phyloP scores from a whole-genome alignment of 129 eudicot species.

The Flaveria brownii region DNA sequence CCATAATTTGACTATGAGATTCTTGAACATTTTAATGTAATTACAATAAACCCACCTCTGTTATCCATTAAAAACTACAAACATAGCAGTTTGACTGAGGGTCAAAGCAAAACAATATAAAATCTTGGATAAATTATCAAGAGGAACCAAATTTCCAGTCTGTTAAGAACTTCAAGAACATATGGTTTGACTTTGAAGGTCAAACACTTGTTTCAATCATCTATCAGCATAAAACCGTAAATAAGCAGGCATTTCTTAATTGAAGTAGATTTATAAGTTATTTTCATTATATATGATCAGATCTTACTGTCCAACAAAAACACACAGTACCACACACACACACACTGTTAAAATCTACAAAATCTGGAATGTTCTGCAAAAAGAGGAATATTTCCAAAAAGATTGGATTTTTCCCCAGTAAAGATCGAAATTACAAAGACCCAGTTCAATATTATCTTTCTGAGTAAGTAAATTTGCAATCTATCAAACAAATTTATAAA shows the following conservation, averaged over 20 bases:
- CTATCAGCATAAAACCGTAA: constrained; percentile 19
- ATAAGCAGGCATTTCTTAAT: background rate
- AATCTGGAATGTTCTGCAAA: constrained; percentile 30
- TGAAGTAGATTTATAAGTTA: too few species aligned
- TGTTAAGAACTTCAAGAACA: constrained; percentile 20
- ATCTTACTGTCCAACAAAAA: constrained; percentile 28
- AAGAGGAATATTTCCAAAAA: constrained; percentile 29
- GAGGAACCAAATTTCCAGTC: constrained; percentile 3
- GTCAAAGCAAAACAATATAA: background rate
- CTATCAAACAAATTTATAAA: constrained; percentile 1
- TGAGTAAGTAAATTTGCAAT: constrained; percentile 16
- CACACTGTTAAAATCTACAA: background rate
- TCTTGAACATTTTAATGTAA: constrained; percentile 2
- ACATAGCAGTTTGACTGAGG: constrained; percentile 8
- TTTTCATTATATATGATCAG: constrained; percentile 22
- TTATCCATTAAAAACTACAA: constrained; percentile 20
- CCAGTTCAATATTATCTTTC: constrained; percentile 21
- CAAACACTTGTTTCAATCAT: constrained; percentile 17
- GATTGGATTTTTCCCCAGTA: constrained; percentile 16
- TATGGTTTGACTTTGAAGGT: constrained; percentile 17
- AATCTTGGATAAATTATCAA: background rate
- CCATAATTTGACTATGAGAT: constrained; percentile 3
- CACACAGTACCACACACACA: constrained; percentile 27
- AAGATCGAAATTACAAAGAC: constrained; percentile 12
- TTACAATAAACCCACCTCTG: constrained; percentile 16